Percentiles rank a stretch among this genome's conserved stretches.
phyloP scores from a whole-genome alignment of 768 basidiomycete genomes.

The Lactarius trivialis region DNA sequence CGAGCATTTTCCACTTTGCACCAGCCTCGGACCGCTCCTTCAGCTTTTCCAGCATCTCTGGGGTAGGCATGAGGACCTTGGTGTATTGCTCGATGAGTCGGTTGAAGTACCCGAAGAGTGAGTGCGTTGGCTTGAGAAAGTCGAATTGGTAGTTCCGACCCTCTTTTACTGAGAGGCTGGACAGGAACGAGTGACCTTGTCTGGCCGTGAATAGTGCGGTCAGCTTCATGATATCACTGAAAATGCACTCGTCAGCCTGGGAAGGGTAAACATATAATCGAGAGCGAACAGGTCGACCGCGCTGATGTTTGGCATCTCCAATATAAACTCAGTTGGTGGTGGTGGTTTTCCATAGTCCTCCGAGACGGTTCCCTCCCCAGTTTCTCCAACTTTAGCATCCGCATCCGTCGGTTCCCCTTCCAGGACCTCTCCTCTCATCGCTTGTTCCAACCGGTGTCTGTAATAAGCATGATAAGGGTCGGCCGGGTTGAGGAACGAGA shows the following conservation, averaged over 20 bases:
- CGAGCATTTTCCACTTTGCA: constrained; percentile 72
- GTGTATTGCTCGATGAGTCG: constrained; percentile 94
- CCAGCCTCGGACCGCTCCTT: constrained; percentile 57
- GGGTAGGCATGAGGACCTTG: constrained; percentile 79
- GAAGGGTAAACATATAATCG: background rate
- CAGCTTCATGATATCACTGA: constrained; percentile 89
- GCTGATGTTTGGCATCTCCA: constrained; percentile 83
- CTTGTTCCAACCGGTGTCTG: constrained; percentile 81
- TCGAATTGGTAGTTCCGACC: constrained; percentile 97
- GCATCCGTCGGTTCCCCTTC: constrained; percentile 44
- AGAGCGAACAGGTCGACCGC: constrained; percentile 81
- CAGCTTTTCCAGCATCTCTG: constrained; percentile 64
- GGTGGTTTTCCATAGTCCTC: constrained; percentile 70
- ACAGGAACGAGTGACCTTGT: constrained; percentile 80
- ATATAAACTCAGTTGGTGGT: constrained; percentile 71
- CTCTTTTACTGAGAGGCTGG: constrained; percentile 78
- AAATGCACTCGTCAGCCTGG: background rate
- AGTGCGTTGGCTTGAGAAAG: constrained; percentile 92
- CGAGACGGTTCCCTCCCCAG: constrained; percentile 9
- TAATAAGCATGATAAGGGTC: constrained; percentile 99
- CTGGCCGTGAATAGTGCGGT: constrained; percentile 95
- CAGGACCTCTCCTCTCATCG: constrained; percentile 64
- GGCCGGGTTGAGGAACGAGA: constrained; percentile 93
- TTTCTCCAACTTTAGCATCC: constrained; percentile 7
- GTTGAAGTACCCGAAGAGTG: constrained; percentile 95